Percentiles rank a stretch among this genome's conserved stretches.
Conservation (phyloP, 331 rosid species). For the Malus hybrid region DNA sequence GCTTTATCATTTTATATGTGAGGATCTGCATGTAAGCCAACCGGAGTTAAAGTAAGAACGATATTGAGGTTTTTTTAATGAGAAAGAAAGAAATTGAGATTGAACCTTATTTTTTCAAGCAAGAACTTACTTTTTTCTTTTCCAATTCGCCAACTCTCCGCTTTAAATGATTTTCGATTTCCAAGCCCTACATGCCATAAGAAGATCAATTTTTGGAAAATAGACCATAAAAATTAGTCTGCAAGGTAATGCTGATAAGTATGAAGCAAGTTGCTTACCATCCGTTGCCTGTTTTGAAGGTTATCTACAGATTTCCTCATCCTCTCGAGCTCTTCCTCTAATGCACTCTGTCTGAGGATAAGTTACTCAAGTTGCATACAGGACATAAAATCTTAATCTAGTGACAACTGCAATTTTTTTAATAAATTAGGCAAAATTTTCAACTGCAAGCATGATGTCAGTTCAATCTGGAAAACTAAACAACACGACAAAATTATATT, state of each 20-base stretch:
- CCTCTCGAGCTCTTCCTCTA: conserved; percentile 75
- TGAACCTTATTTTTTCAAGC: neutral
- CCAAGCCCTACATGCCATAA: conserved; percentile 64
- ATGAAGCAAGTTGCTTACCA: conserved; percentile 48
- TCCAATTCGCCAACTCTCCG: conserved; percentile 54
- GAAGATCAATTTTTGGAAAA: neutral
- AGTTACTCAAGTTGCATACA: conserved; percentile 57
- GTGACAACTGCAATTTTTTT: neutral
- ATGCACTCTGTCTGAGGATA: conserved; percentile 96
- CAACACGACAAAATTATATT: neutral
- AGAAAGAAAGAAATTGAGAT: neutral
- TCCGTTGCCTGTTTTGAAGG: conserved; percentile 63
- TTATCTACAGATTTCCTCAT: conserved; percentile 51
- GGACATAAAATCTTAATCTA: conserved; percentile 28
- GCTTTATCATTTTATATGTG: conserved; percentile 36
- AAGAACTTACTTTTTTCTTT: conserved; percentile 61
- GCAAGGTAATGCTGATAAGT: neutral
- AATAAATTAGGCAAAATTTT: neutral
- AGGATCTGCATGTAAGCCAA: conserved; percentile 49
- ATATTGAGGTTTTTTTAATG: neutral
- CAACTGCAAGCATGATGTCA: neutral
- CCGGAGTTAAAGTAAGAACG: conserved; percentile 2
- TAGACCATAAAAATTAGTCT: neutral
- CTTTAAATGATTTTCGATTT: conserved; percentile 91
- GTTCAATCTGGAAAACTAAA: neutral